Evolutionary conservation across 176 grass and related monocot species (phyloP).

Genomic region (Musa schizocarpa): DNA sequence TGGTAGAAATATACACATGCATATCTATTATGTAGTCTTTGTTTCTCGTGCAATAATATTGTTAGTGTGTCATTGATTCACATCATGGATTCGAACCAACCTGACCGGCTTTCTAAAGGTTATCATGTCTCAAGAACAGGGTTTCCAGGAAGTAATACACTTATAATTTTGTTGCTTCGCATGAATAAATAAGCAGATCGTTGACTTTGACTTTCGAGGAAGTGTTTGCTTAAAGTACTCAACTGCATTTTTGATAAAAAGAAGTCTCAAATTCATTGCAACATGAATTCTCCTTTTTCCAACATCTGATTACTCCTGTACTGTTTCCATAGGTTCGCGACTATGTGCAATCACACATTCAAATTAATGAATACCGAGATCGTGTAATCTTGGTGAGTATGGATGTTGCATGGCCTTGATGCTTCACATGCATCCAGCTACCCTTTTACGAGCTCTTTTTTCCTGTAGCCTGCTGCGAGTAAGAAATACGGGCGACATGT

Average conservation of each 20-base stretch:
- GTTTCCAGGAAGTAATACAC: not conserved
- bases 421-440: not conserved
- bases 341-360: conserved; percentile 94
- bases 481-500: conserved; percentile 53
- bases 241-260: too few relatives aligned
- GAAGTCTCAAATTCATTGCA: too few relatives aligned
- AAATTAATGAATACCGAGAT: conserved; percentile 93
- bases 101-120: too few relatives aligned
- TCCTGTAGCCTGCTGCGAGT: conserved; percentile 49
- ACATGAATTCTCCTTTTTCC: too few relatives aligned
- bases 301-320: too few relatives aligned
- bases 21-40: too few relatives aligned
- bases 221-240: too few relatives aligned
- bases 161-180: too few relatives aligned
- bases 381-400: conserved; percentile 58
- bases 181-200: too few relatives aligned
- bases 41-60: not conserved
- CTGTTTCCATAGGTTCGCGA: conserved; percentile 52
- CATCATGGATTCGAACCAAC: too few relatives aligned
- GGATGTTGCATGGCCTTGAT: not conserved
- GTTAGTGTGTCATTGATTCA: too few relatives aligned
- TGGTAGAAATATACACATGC: not conserved
- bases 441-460: not conserved
- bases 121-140: not conserved
- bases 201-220: too few relatives aligned